A percentile compares a stretch with the other conserved stretches of the same genome.
phyloP scores from a whole-genome alignment of 1,284 basidiomycete species.

The Tremellales sp. region DNA sequence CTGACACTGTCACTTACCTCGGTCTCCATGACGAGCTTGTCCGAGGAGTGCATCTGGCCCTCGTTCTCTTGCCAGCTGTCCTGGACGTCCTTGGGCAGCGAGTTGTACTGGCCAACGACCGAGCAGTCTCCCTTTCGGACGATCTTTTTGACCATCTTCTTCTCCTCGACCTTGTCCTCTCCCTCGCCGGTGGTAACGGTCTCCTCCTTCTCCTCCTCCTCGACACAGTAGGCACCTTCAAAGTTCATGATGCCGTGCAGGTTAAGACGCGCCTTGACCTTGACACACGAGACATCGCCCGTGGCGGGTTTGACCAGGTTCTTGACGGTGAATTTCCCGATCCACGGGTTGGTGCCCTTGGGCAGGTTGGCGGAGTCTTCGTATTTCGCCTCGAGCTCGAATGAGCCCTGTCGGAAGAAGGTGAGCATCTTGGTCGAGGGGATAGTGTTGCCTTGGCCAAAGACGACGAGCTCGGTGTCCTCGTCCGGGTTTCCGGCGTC shows the following conservation, averaged over 20 bases:
- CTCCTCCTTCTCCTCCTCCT: slow-evolving; percentile 71
- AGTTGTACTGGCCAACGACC: slow-evolving; percentile 62
- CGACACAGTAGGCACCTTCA: slow-evolving; percentile 71
- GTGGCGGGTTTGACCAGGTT: slow-evolving; percentile 61
- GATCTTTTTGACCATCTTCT: slow-evolving; percentile 58
- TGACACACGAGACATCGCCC: slow-evolving; percentile 72
- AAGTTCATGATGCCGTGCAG: slow-evolving; percentile 79
- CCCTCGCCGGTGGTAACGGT: slow-evolving; percentile 52
- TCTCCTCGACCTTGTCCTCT: slow-evolving; percentile 66
- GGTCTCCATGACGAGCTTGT: slow-evolving; percentile 92
- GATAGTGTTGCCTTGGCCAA: slow-evolving; percentile 72
- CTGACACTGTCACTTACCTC: slow-evolving; percentile 58
- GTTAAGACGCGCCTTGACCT: slow-evolving; percentile 84
- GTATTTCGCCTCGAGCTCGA: slow-evolving; percentile 80
- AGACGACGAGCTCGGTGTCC: slow-evolving; percentile 82
- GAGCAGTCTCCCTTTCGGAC: slow-evolving; percentile 76
- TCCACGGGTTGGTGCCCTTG: slow-evolving; percentile 73
- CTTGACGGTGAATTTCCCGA: slow-evolving; percentile 76
- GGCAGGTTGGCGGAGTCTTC: slow-evolving; percentile 66
- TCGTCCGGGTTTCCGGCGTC: slow-evolving; percentile 72
- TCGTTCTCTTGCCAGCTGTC: slow-evolving; percentile 72
- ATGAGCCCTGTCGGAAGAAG: slow-evolving; percentile 83
- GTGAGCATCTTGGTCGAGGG: slow-evolving; percentile 91
- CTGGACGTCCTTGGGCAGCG: slow-evolving; percentile 60
- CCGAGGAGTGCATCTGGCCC: slow-evolving; percentile 76